Percentiles rank a stretch among this genome's conserved stretches.
Evolutionary conservation across 306 rosid genomes (phyloP).

Genomic region (Castanea mollissima): DNA sequence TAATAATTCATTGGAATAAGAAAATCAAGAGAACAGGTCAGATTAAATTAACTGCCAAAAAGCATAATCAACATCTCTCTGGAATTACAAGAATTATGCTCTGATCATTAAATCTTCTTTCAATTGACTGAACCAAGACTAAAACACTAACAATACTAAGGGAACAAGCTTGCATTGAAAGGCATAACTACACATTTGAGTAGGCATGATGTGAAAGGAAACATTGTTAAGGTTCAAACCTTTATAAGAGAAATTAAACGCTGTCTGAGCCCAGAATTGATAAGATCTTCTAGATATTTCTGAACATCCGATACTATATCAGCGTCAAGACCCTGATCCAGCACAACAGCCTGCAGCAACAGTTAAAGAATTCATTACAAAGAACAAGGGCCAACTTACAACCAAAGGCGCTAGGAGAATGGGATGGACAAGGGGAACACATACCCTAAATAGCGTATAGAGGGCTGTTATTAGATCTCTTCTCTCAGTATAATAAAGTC

Average conservation of each 20-base stretch:
- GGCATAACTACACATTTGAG: neutral
- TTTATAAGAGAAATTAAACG: slow-evolving; percentile 80
- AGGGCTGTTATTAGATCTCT: slow-evolving; percentile 84
- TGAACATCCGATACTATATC: slow-evolving; percentile 76
- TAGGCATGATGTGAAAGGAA: neutral
- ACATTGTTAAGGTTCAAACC: slow-evolving; percentile 43
- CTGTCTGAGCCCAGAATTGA: slow-evolving; percentile 75
- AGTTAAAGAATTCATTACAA: slow-evolving; percentile 20
- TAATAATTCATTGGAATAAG: neutral
- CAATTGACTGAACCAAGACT: neutral
- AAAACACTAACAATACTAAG: neutral
- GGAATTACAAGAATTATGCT: neutral
- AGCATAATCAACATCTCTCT: neutral
- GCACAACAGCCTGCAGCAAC: slow-evolving; percentile 79
- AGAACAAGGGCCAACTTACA: slow-evolving; percentile 2
- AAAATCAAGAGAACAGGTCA: neutral
- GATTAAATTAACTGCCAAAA: neutral
- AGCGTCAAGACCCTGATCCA: slow-evolving; percentile 88
- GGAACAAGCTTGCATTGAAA: neutral
- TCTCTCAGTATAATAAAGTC: slow-evolving; percentile 97
- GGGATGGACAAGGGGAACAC: slow-evolving; percentile 4
- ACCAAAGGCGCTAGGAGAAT: slow-evolving; percentile 14
- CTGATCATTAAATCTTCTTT: neutral
- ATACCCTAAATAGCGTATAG: slow-evolving; percentile 84
- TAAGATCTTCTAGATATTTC: slow-evolving; percentile 80